phyloP scores from a whole-genome alignment of 768 basidiomycete species.

The Podaxis sp. region DNA sequence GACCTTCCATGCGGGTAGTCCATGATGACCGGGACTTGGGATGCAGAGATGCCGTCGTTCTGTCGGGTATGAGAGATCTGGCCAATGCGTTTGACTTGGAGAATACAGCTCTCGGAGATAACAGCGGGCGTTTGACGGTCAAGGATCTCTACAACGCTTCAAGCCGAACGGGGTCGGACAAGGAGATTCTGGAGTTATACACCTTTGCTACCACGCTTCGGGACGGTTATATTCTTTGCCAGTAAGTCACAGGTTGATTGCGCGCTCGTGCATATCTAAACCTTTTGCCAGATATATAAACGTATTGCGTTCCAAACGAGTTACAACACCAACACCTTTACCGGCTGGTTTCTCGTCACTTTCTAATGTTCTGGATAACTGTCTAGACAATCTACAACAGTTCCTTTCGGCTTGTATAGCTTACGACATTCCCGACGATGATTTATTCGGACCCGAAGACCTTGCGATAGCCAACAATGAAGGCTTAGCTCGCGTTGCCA shows the following conservation, averaged over 20 bases:
- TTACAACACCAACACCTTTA: background rate
- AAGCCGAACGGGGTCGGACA: background rate
- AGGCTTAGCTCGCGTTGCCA: background rate
- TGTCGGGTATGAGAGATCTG: background rate
- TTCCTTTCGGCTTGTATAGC: background rate
- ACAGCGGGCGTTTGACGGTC: background rate
- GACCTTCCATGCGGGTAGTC: too few species aligned
- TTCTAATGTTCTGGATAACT: background rate
- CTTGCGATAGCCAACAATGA: background rate
- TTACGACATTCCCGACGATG: background rate
- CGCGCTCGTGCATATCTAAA: background rate
- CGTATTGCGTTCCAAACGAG: background rate
- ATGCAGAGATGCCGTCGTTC: background rate
- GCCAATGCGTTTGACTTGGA: background rate
- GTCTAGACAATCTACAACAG: background rate
- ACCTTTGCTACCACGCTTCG: background rate
- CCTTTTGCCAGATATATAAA: background rate
- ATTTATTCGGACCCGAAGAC: background rate
- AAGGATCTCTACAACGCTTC: background rate
- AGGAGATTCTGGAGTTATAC: background rate
- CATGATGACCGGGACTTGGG: background rate
- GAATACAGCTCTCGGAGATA: background rate
- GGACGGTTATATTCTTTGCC: constrained; percentile 1
- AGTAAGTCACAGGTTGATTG: background rate
- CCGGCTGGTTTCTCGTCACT: background rate